Evolutionary conservation across 345 rosid genomes (phyloP), one percentile per base, ranked within the genome.

Genomic region (Citrus hindsii): DNA sequence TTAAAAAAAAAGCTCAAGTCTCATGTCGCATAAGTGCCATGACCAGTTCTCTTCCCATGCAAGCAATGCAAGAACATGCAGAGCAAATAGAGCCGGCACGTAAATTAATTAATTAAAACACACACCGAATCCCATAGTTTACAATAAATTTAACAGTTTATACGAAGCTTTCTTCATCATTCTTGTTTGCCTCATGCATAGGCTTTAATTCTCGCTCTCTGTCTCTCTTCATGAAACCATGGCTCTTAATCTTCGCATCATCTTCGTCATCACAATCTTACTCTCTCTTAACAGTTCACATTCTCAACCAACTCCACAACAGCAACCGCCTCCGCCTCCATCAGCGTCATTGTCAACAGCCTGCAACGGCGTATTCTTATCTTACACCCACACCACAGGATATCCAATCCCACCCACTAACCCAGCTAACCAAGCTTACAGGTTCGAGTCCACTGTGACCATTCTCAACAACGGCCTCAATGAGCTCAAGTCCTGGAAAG

Each of bases 401-500:
- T 79, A 32, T 37, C 88, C 61, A 59, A 83, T 95, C 30, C 83
- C 84, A 48, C 99, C 98, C 21, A 85, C 83, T 35, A 81, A 86
- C 73, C 85, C 90, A 5, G 67, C 75, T 33, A 81, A 86, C 87
- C 99, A 95, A 83, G 86, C 99, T 14, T 95, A 92, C 87, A 83
- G 94, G 69, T 96, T 96, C 86, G 86, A 91, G 81, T 96, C 98
- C 1, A 88, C 85, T 32, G 85, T 96, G n/a, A 87, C 87, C 2
- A 83, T 93, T 51, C 84, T 90, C 75, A 96, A 96, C 84, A 86
- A 87, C 83, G 99, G 90, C 3, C 79, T 80, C 65, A 87, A 88
- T 48, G 91, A 85, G 73, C 88, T 92, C 64, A 90, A 91, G 80
- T 88, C 97, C 0, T 96, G 99, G 99, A 82, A 58, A 74, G 94